Percentiles rank a stretch among this genome's conserved stretches.
These are phyloP conservation scores for Lasiodiplodia hormozganensis DNA, from an alignment of 2,329 filamentous ascomycete species.

Conservation along the genomic window DNA sequence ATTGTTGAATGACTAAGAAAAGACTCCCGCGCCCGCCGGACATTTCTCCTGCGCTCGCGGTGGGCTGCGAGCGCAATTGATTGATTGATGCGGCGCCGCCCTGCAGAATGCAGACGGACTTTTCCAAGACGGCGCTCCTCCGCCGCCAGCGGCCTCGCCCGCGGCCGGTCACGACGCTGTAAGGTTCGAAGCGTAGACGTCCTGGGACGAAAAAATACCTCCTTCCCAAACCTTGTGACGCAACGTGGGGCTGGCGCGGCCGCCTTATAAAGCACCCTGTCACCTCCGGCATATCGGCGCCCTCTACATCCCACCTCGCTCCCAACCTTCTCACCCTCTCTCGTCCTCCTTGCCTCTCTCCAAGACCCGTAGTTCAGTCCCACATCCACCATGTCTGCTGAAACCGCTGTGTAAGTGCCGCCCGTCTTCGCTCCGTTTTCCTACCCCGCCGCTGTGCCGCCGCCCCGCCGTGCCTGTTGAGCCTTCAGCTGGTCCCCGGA, in stretches of 20 bases:
- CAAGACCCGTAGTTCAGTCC: conserved; percentile 11
- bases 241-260: conserved; percentile 27
- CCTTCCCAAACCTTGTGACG: conserved; percentile 27
- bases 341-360: conserved; percentile 13
- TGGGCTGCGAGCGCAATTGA: conserved; percentile 7
- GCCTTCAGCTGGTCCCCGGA: conserved; percentile 23
- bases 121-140: neutral
- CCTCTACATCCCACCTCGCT: conserved; percentile 32
- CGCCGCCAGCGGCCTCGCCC: conserved; percentile 3
- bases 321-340: conserved; percentile 21
- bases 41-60: conserved; percentile 1
- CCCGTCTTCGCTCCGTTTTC: conserved; percentile 9
- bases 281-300: conserved; percentile 30
- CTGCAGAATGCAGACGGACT: conserved; percentile 2
- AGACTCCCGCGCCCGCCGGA: conserved; percentile 7
- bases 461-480: conserved; percentile 9
- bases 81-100: neutral
- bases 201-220: conserved; percentile 27
- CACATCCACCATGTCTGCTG: conserved; percentile 37
- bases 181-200: conserved; percentile 21
- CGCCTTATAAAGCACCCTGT: conserved; percentile 30
- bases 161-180: neutral
- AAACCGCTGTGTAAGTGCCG: conserved; percentile 39
- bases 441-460: conserved; percentile 30
- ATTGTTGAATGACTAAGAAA: conserved; percentile 27